phyloP scores from a whole-genome alignment of 805 yeast genomes.

The Wickerhamiella sorbophila region DNA sequence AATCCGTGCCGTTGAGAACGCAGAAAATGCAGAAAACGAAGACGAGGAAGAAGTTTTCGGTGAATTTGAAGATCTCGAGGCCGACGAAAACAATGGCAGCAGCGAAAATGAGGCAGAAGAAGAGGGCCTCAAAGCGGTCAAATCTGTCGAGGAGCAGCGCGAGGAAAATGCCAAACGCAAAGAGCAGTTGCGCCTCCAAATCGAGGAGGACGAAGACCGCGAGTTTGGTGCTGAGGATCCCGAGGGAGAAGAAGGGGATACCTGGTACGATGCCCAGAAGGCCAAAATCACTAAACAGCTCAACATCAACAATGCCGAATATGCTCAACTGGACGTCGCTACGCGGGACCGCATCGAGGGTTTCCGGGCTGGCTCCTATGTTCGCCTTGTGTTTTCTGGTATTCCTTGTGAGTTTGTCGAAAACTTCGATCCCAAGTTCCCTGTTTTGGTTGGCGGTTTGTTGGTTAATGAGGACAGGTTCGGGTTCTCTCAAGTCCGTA shows the following conservation, averaged over 20 bases:
- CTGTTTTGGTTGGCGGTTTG: conserved; percentile 82
- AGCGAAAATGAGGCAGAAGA: conserved; percentile 22
- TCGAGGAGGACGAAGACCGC: conserved; percentile 67
- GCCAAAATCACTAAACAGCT: conserved; percentile 93
- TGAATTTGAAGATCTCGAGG: conserved; percentile 26
- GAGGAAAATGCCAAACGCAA: conserved; percentile 75
- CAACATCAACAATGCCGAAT: conserved; percentile 70
- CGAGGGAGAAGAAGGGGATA: conserved; percentile 68
- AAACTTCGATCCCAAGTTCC: conserved; percentile 71
- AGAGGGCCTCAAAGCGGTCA: conserved; percentile 18
- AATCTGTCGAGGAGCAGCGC: conserved; percentile 59
- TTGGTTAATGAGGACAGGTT: conserved; percentile 82
- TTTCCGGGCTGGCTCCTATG: conserved; percentile 84
- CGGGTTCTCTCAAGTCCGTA: conserved; percentile 83
- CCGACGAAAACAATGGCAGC: conserved; percentile 23
- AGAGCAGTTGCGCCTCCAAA: conserved; percentile 74
- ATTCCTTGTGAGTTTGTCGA: conserved; percentile 85
- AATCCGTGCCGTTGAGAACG: conserved; percentile 22
- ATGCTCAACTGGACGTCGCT: conserved; percentile 54
- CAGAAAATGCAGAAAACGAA: conserved; percentile 16
- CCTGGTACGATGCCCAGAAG: conserved; percentile 96
- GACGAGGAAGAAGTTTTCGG: conserved; percentile 23
- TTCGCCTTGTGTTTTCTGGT: conserved; percentile 66
- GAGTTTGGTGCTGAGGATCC: conserved; percentile 69
- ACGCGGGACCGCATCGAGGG: conserved; percentile 80